Evolutionary conservation across 202 grass and related monocot species (phyloP), one percentile per base, ranked within the genome.

Genomic region (Hordeum pubiflorum): DNA sequence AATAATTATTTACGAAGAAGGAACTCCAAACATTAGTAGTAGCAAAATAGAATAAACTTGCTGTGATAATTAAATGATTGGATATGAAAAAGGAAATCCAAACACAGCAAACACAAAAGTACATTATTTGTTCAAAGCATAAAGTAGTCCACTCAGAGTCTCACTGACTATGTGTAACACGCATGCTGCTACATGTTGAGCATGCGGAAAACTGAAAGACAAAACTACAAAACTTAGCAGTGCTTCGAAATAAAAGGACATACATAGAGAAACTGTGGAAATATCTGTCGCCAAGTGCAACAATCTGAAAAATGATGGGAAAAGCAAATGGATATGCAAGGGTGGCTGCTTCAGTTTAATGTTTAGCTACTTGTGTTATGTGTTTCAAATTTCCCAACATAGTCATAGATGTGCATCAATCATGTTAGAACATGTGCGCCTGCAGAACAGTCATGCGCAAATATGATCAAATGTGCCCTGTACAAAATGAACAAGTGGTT

Each of bases 131-230:
- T 33, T 73, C 69, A 48, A 73, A 73, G 23, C 69, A 73, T 54
- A 73, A 54, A 69, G 36, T 12, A 34, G 54, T 33, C 18, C 39
- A 72, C 17, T 50, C 22, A 36, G 9, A 68, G 31, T 32, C 21
- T 50, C 52, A 39, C 13, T 84, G 31, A 37, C 40, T 38, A 59
- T 2, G 0, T 58, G 32, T 39, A 74, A 60, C 21, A 43, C n/a
- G 4, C 36, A 13, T 68, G 37, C 6, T 72, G 54, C 44, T 78
- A 52, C 52, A 69, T 60, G 37, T 78, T 58, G 0, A 29, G 12
- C 55, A 83, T 88, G 55, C 21, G 56, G 64, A 79, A 54, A 78
- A 78, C 14, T 38, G 54, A 71, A 61, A 55, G 27, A 40, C 17
- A 64, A 17, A 39, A 54, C 17, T 72, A 31, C 9, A 68, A 11